A percentile compares a stretch with the other conserved stretches of the same genome.
phyloP scores from a whole-genome alignment of 768 basidiomycete genomes.

The Hericium alpestre region DNA sequence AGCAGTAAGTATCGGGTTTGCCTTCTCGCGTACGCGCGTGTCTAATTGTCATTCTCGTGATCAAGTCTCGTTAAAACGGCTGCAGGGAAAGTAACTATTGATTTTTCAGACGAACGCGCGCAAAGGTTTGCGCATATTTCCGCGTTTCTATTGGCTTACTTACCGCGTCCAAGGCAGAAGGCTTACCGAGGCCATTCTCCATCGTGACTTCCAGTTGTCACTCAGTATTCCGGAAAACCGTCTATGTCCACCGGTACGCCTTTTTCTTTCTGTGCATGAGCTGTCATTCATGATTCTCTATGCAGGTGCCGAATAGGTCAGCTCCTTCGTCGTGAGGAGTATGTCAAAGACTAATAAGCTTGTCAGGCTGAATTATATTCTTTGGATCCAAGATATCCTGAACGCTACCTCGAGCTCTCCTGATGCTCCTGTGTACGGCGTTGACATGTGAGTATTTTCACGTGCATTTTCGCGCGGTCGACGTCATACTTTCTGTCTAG shows the following conservation, averaged over 20 bases:
- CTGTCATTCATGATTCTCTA: not conserved
- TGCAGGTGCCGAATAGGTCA: slow-evolving; percentile 68
- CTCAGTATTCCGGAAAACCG: slow-evolving; percentile 58
- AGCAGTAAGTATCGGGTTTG: slow-evolving; percentile 32
- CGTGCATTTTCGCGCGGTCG: not conserved
- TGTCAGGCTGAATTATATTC: slow-evolving; percentile 71
- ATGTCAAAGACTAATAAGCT: not conserved
- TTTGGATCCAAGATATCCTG: slow-evolving; percentile 73
- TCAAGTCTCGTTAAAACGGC: slow-evolving; percentile 17
- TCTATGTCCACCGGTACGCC: slow-evolving; percentile 76
- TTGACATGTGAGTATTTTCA: slow-evolving; percentile 56
- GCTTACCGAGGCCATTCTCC: slow-evolving; percentile 70
- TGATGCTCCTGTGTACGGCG: slow-evolving; percentile 29
- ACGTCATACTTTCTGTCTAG: slow-evolving; percentile 25
- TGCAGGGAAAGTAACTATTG: slow-evolving; percentile 33
- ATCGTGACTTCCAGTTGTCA: slow-evolving; percentile 59
- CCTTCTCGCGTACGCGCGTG: too few relatives aligned
- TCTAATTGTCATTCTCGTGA: not conserved
- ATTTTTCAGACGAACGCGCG: slow-evolving; percentile 65
- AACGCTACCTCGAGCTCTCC: slow-evolving; percentile 18
- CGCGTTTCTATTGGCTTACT: not conserved
- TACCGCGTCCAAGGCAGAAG: slow-evolving; percentile 33
- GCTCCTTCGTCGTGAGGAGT: not conserved
- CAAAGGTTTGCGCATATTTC: slow-evolving; percentile 40
- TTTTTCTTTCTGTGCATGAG: not conserved